A percentile compares a stretch with the other conserved stretches of the same genome.
Evolutionary conservation across 2,329 filamentous ascomycete species (phyloP).

Genomic region (Colletotrichum sp.): DNA sequence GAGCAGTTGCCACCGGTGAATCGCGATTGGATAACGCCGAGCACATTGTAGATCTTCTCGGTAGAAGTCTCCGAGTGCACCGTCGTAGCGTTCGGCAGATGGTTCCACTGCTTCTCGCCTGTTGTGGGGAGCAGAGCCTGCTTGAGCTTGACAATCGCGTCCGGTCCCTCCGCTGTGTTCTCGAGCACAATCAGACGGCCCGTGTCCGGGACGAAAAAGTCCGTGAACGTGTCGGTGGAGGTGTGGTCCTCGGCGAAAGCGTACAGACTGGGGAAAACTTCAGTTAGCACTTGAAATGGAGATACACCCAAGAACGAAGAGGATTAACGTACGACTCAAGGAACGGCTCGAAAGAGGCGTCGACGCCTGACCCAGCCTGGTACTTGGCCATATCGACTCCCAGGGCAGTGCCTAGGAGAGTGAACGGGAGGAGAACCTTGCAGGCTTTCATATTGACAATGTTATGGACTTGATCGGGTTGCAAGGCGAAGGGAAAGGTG

Average conservation of each 20-base stretch:
- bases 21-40: neutral
- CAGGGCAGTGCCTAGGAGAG: neutral
- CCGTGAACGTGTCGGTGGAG: slow-evolving; percentile 6
- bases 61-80: neutral
- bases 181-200: slow-evolving; percentile 2
- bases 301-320: neutral
- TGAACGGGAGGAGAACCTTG: neutral
- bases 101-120: slow-evolving; percentile 7
- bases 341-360: neutral
- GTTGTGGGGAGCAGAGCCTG: slow-evolving; percentile 2
- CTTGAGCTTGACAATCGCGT: neutral
- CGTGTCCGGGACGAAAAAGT: neutral
- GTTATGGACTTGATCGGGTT: neutral
- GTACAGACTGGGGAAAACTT: neutral
- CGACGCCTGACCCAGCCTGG: neutral
- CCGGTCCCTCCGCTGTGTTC: neutral
- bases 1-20: slow-evolving; percentile 3
- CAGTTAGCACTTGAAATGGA: neutral
- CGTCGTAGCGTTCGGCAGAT: slow-evolving; percentile 2
- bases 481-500: neutral
- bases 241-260: slow-evolving; percentile 1
- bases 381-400: slow-evolving; percentile 2
- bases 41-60: neutral
- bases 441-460: neutral
- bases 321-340: neutral